Base-by-base conservation (phyloP, 495 filamentous ascomycete genomes). In the Lichina pygmaea region DNA sequence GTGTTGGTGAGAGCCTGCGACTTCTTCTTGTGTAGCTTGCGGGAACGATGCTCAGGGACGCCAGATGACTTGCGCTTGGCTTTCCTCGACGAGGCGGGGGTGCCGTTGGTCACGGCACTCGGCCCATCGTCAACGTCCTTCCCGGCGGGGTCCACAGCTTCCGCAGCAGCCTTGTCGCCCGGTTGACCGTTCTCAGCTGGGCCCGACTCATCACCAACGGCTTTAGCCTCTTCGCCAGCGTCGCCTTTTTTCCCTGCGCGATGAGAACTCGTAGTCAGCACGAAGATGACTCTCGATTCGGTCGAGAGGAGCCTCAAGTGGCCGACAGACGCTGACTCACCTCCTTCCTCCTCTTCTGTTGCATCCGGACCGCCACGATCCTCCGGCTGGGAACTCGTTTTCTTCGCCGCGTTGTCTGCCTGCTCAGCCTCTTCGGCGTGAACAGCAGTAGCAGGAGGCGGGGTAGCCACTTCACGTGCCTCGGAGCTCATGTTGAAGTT, bases 11-110 rank as follows among this genome's bases (percentile, higher is more conserved):
- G 66, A 52, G 72, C 71, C 62, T 71, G 75, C 7, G 80, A 85
- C 56, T 77, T 77, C 66, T 86, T 91, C 61, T 77, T 78, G 60
- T 72, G 86, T 38, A 86, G 64, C 61, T 81, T 82, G 66, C 85
- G 89, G 42, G 56, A 60, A 61, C 81, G 83, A 58, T 75, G 66
- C 45, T 75, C 75, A 8, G 74, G 68, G 30, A 71, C 65, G 46
- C 71, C 75, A 13, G 71, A 69, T 30, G 77, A 81, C 65, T 84
- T 86, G 58, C 83, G 56, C 54, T 73, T 71, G 50, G 40, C 43
- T 24, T 52, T 53, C 44, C 60, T 64, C 52, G 61, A 60, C 39
- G 49, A 44, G 7, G 53, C 52, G 9, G 60, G 51, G 15, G 58
- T 54, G 38, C 52, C 54, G 42, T 58, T 55, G 41, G 50, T 33